These are phyloP conservation scores for Chlorella sp. DNA, from an alignment of 139 green algal genomes.

Conservation along the genomic window DNA sequence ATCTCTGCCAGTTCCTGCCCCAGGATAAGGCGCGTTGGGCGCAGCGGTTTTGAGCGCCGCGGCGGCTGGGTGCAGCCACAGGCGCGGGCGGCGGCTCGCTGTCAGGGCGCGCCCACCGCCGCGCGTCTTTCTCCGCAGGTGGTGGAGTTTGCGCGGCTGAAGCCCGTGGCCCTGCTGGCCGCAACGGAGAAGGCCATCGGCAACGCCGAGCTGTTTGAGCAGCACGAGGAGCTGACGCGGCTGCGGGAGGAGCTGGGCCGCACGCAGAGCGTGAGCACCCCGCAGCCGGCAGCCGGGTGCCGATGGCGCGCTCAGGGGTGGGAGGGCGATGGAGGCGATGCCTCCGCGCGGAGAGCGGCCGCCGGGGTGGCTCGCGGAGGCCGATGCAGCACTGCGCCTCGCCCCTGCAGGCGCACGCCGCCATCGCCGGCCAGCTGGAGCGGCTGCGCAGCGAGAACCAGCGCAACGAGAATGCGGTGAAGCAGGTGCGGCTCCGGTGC, in stretches of 20 bases:
- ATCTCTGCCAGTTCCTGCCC: slow-evolving; percentile 84
- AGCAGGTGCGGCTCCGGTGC: slow-evolving; percentile 34
- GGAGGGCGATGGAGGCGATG: too few species aligned
- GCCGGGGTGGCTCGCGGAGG: too few species aligned
- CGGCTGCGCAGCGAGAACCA: slow-evolving; percentile 51
- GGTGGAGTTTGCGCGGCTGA: slow-evolving; percentile 85
- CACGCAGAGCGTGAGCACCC: slow-evolving; percentile 23
- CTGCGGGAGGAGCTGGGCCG: slow-evolving; percentile 40
- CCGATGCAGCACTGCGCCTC: too few species aligned
- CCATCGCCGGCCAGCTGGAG: slow-evolving; percentile 35
- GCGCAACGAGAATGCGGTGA: slow-evolving; percentile 49
- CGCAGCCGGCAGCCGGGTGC: too few species aligned
- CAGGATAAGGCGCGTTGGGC: slow-evolving; percentile 98
- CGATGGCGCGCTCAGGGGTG: too few species aligned
- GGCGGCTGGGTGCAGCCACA: background rate
- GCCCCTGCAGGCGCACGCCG: too few species aligned
- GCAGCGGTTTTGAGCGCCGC: too few species aligned
- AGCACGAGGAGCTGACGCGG: slow-evolving; percentile 79
- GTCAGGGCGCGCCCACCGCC: too few species aligned
- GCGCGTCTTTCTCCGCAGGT: slow-evolving; percentile 55
- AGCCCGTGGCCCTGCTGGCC: slow-evolving; percentile 76
- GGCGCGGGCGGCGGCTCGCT: too few species aligned
- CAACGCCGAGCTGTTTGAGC: slow-evolving; percentile 65
- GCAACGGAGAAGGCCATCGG: slow-evolving; percentile 92
- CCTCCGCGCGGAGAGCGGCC: too few species aligned